These are phyloP conservation scores for Sonneratia caseolaris DNA, from an alignment of 345 rosid genomes.

Conservation along the genomic window DNA sequence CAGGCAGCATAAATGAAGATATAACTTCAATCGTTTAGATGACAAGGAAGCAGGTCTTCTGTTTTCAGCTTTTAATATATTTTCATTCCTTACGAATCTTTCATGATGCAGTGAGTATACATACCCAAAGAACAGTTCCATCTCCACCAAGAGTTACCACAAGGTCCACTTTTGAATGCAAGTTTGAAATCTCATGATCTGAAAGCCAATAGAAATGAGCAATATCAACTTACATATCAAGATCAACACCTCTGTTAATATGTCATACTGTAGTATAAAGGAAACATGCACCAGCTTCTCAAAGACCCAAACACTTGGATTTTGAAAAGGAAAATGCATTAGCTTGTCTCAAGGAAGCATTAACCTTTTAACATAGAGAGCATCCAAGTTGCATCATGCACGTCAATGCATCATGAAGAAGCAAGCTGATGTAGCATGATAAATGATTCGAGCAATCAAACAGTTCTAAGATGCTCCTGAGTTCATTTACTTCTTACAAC, in stretches of 20 bases:
- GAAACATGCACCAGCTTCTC: not conserved
- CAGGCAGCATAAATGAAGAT: not conserved
- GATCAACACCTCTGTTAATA: not conserved
- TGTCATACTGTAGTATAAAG: not conserved
- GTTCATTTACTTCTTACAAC: no score
- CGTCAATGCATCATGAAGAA: not conserved
- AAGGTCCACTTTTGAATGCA: constrained; percentile 85
- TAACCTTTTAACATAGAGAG: not conserved
- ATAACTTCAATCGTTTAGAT: not conserved
- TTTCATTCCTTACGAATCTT: not conserved
- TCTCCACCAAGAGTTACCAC: constrained; percentile 99
- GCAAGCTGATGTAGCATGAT: not conserved
- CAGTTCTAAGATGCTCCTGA: no score
- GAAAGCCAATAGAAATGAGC: constrained; percentile 18
- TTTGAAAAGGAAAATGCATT: not conserved
- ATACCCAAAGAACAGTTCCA: constrained; percentile 99
- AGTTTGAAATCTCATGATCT: constrained; percentile 61
- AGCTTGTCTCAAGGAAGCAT: not conserved
- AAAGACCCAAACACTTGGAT: not conserved
- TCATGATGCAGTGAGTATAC: constrained; percentile 6
- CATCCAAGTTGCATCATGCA: not conserved
- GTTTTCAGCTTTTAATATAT: not conserved
- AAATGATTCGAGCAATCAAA: no score
- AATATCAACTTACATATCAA: not conserved
- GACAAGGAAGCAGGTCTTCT: not conserved